Base-by-base conservation (phyloP, 2,329 filamentous ascomycete genomes). In the Alternaria consortialis region DNA sequence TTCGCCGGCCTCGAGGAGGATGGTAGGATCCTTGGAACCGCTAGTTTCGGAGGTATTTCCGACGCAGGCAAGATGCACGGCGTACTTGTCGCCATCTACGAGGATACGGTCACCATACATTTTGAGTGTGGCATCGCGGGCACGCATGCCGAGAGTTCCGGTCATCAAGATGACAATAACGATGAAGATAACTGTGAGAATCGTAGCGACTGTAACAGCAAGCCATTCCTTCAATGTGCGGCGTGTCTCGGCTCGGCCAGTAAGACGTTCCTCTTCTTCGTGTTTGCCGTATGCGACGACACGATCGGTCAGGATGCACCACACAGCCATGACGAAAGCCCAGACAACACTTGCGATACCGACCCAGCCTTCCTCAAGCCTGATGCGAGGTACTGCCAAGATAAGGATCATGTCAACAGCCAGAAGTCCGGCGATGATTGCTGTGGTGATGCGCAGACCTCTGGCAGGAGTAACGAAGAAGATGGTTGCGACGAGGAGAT, bases 241-340 rank as follows among this genome's bases (percentile, higher is more conserved):
- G 25, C 94, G 87, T 11, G 91, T 93, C 81, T 99, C 94, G 31
- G 91, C 87, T 13, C 94, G 90, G 11, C 95, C 95, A 0, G 94
- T 98, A 20, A 98, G 83, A 27, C 95, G 88, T 77, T 97, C 90
- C 76, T 99, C 95, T 77, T 98, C 95, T 72, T 97, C 93, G 1
- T 84, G 85, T 80, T 98, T 98, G 58, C 94, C 95, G 91, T 93
- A 97, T 72, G 91, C 86, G 8, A 99, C 95, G 5, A 91, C 88
- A 48, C 90, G 86, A 74, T 97, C 94, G 7, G 90, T 91, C 8
- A 90, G 72, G 20, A 97, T 83, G 25, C 91, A 91, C 88, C 93
- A 98, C 3, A 91, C 77, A 36, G 90, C 87, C 75, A 97, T 92
- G 46, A 95, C 66, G 3, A 93, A 84, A 17, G 92, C 91, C 94